Conservation (phyloP, 768 basidiomycete genomes). For the Gymnopilus dilepis region DNA sequence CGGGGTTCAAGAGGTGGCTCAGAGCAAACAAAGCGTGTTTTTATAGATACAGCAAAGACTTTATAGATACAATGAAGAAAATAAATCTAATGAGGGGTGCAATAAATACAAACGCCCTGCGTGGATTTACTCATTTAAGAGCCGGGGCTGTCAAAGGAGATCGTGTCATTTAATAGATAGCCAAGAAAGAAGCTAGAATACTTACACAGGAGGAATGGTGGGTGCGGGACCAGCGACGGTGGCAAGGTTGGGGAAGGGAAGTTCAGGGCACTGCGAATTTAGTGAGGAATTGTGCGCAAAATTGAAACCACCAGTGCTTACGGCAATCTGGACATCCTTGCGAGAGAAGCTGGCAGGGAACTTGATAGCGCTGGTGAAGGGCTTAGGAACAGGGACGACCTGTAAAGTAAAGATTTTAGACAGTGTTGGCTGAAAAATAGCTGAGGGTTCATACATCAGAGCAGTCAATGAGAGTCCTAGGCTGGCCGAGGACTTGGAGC, state of each 20-base stretch:
- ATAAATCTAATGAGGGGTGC: background rate
- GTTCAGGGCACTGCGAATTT: constrained; percentile 14
- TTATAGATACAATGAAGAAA: background rate
- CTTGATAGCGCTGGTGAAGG: constrained; percentile 27
- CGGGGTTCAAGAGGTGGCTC: too few relatives aligned
- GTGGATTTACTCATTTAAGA: constrained; percentile 7
- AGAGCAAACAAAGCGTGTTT: background rate
- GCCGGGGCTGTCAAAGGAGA: constrained; percentile 3
- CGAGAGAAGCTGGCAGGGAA: constrained; percentile 28
- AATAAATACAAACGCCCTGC: constrained; percentile 5
- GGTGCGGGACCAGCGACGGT: constrained; percentile 29
- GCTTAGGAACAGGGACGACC: constrained; percentile 24
- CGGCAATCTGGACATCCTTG: constrained; percentile 23
- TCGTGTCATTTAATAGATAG: background rate
- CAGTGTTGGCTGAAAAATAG: background rate
- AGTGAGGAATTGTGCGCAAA: background rate
- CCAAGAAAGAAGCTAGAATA: background rate
- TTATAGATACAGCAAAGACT: background rate
- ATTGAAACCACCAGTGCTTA: constrained; percentile 2
- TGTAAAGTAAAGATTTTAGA: background rate
- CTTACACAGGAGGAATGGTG: constrained; percentile 24
- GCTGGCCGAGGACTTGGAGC: constrained; percentile 38
- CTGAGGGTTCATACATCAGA: constrained; percentile 31
- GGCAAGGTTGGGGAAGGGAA: constrained; percentile 25
- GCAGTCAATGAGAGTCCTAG: constrained; percentile 39